Evolutionary conservation across 345 rosid genomes (phyloP), one percentile per base, ranked within the genome.

Genomic region (Populus davidiana): DNA sequence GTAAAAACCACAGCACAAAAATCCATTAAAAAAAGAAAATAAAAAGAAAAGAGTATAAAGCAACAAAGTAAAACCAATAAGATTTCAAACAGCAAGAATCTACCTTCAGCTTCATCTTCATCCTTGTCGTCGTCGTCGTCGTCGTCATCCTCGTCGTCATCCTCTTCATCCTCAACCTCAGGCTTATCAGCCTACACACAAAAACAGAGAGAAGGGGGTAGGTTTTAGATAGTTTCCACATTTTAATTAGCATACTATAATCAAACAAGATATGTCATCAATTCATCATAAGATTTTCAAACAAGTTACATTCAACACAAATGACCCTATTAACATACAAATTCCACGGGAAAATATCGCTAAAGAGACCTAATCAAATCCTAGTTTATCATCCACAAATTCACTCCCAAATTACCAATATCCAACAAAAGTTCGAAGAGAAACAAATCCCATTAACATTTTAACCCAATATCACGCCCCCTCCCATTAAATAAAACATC

Each of bases 121-220:
- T 79, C 82, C 16, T 76, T 52, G 67, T 77, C 94, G 0, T 92
- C 92, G 4, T 88, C 91, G 0, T 91, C 92, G 0, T 91, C 91
- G 0, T 91, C 96, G 2, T 89, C 92, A 0, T 92, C 93, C 0
- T 90, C 96, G 21, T 86, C 89, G 8, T 92, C 94, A 23, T 54
- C 64, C 64, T n/a, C 79, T 18, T 86, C 91, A 50, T 91, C 94
- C 81, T 90, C 93, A 43, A 92, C 79, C 70, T 86, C 85, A 66
- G 96, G 93, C 77, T 85, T 83, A 68, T 91, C 96, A 47, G 86
- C 78, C 94, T 90, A 62, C 54, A 75, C 63, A 76, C 47, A 43
- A 43, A 43, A 10, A 43, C 14, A 43, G 14, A 47, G 50, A 64
- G 12, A 50, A 72, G 41, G 54, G 64, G 29, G 16, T 23, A n/a